Percentiles rank a stretch among this genome's conserved stretches.
phyloP scores from a whole-genome alignment of 139 green algal genomes.

The Auxenochlorella pyrenoidosa region DNA sequence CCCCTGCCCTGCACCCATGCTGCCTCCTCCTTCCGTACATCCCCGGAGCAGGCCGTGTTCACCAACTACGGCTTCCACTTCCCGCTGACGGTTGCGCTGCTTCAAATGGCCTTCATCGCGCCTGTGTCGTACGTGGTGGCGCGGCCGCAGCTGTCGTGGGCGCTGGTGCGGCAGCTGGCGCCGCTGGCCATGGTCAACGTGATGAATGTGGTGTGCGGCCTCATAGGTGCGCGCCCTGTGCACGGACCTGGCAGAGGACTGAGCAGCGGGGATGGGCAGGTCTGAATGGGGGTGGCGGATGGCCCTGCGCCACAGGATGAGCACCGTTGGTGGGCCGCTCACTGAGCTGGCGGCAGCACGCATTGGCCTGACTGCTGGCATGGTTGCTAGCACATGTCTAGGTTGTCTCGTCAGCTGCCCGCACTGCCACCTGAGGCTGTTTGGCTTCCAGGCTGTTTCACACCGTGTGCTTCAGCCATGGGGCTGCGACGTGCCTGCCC shows the following conservation, averaged over 20 bases:
- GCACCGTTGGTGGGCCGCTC: too few relatives aligned
- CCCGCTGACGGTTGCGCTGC: slow-evolving; percentile 67
- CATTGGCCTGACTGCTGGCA: neutral
- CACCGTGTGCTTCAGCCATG: too few relatives aligned
- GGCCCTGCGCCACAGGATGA: neutral
- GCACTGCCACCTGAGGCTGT: too few relatives aligned
- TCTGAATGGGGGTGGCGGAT: neutral
- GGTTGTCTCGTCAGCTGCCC: too few relatives aligned
- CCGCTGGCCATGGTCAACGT: slow-evolving; percentile 76
- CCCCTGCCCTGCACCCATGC: neutral
- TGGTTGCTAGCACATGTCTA: too few relatives aligned
- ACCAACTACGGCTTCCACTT: slow-evolving; percentile 72
- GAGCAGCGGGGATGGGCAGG: neutral
- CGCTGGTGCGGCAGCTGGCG: slow-evolving; percentile 35
- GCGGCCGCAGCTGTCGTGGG: slow-evolving; percentile 50
- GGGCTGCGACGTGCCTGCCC: too few relatives aligned
- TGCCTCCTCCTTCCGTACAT: neutral
- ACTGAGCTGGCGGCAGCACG: neutral
- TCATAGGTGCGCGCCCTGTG: slow-evolving; percentile 58
- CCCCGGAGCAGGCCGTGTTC: slow-evolving; percentile 66
- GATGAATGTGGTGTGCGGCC: slow-evolving; percentile 69
- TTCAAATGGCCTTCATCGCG: slow-evolving; percentile 73
- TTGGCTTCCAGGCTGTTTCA: too few relatives aligned
- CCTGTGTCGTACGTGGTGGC: slow-evolving; percentile 65
- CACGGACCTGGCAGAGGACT: neutral